Evolutionary conservation across 2,329 filamentous ascomycete species (phyloP).

Genomic region (Hypoxylon sp.): DNA sequence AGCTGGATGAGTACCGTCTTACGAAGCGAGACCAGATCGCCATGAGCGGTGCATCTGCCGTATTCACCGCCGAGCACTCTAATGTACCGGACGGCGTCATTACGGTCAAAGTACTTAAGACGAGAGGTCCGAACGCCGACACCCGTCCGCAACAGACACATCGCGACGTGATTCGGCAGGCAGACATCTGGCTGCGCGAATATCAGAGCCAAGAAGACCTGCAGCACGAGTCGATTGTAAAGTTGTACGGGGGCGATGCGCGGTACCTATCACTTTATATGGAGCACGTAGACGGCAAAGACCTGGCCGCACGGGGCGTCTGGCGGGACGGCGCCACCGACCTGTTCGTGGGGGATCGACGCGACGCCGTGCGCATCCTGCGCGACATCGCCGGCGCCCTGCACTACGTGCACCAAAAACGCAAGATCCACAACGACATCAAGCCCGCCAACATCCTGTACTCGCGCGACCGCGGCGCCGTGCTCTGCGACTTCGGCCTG

Average conservation of each 20-base stretch:
- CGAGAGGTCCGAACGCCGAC: constrained; percentile 56
- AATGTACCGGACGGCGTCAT: constrained; percentile 65
- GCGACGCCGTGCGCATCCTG: constrained; percentile 65
- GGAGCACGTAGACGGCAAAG: constrained; percentile 69
- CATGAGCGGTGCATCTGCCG: constrained; percentile 64
- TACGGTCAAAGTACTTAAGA: constrained; percentile 72
- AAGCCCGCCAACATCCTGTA: constrained; percentile 72
- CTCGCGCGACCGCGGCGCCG: constrained; percentile 67
- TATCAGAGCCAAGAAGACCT: constrained; percentile 67
- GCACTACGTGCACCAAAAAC: constrained; percentile 66
- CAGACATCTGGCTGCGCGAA: constrained; percentile 70
- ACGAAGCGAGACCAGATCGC: constrained; percentile 69
- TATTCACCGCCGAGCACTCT: constrained; percentile 67
- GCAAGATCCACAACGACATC: constrained; percentile 71
- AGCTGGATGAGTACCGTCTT: constrained; percentile 65
- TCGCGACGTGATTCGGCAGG: constrained; percentile 68
- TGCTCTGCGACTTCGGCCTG: constrained; percentile 71
- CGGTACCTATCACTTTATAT: constrained; percentile 71
- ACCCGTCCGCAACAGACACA: constrained; percentile 63
- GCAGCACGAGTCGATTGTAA: constrained; percentile 68
- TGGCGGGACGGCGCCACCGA: constrained; percentile 64
- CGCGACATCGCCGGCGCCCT: constrained; percentile 66
- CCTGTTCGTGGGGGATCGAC: constrained; percentile 61
- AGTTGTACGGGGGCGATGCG: constrained; percentile 69
- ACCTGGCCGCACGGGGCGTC: constrained; percentile 61